These are phyloP conservation scores for Roridomyces roridus DNA, from an alignment of 768 basidiomycete species.

Conservation along the genomic window DNA sequence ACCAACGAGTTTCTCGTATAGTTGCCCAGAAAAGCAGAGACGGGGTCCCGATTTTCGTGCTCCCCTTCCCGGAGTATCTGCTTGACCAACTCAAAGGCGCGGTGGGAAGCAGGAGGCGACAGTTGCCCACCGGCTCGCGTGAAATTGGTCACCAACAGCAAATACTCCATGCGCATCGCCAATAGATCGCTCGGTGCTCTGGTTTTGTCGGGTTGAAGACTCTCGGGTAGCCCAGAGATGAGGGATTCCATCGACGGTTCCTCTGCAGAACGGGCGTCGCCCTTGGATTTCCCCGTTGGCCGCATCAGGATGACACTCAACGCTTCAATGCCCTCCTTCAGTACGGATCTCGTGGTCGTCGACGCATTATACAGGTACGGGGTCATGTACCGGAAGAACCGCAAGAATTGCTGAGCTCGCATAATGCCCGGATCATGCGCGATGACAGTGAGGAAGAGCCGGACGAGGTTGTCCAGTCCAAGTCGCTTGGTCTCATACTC, in stretches of 20 bases:
- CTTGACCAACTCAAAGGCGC: constrained; percentile 62
- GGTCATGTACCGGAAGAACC: constrained; percentile 60
- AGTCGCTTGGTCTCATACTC: constrained; percentile 65
- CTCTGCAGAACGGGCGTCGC: constrained; percentile 41
- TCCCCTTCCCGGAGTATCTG: constrained; percentile 60
- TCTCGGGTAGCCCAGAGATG: constrained; percentile 37
- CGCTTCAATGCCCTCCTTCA: constrained; percentile 74
- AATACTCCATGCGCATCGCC: constrained; percentile 70
- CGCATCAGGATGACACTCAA: constrained; percentile 62
- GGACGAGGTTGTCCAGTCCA: constrained; percentile 68
- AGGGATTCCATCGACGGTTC: constrained; percentile 32
- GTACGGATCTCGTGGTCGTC: constrained; percentile 53
- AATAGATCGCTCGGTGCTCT: constrained; percentile 58
- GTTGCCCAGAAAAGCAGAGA: constrained; percentile 60
- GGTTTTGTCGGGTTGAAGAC: constrained; percentile 46
- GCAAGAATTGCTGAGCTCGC: constrained; percentile 74
- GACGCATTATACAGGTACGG: constrained; percentile 66
- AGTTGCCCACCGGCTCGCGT: constrained; percentile 57
- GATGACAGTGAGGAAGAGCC: constrained; percentile 79
- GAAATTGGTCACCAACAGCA: constrained; percentile 58
- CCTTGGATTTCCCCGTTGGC: constrained; percentile 50
- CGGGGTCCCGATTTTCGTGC: constrained; percentile 39
- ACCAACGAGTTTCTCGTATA: constrained; percentile 57
- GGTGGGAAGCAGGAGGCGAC: constrained; percentile 44
- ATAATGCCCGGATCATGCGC: constrained; percentile 72